These are phyloP conservation scores for Chimonanthus salicifolius DNA, from an alignment of 164 flowering plant genomes.

Conservation along the genomic window DNA sequence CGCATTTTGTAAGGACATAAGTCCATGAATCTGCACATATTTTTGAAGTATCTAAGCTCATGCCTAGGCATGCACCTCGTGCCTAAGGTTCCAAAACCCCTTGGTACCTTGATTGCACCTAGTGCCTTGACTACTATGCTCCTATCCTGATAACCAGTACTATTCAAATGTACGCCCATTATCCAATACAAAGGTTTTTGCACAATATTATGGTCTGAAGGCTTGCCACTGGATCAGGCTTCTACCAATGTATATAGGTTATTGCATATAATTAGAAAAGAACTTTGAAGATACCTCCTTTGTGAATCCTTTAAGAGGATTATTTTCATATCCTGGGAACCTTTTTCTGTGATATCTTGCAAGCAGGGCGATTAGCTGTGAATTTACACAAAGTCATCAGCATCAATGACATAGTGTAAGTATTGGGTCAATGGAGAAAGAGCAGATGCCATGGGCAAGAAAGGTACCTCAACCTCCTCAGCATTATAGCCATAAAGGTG, in stretches of 20 bases:
- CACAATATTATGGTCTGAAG: background rate
- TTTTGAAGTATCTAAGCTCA: too few relatives aligned
- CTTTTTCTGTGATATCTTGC: slow-evolving; percentile 65
- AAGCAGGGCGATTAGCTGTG: slow-evolving; percentile 62
- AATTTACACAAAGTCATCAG: slow-evolving; percentile 11
- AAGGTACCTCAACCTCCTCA: slow-evolving; percentile 56
- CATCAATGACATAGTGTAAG: background rate
- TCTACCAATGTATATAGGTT: background rate
- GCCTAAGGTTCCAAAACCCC: too few relatives aligned
- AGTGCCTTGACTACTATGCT: too few relatives aligned
- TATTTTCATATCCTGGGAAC: slow-evolving; percentile 35
- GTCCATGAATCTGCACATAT: too few relatives aligned
- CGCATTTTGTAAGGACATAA: too few relatives aligned
- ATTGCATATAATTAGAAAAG: too few relatives aligned
- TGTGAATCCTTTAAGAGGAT: slow-evolving; percentile 27
- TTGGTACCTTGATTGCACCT: too few relatives aligned
- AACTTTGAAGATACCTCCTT: slow-evolving; percentile 29
- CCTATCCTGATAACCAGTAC: background rate
- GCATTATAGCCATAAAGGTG: slow-evolving; percentile 49
- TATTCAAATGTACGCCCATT: background rate
- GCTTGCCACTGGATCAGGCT: background rate
- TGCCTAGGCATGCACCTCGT: too few relatives aligned
- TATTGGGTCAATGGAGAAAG: background rate
- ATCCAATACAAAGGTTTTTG: background rate
- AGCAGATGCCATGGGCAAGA: background rate